These are phyloP conservation scores for Paxillus ammoniavirescens DNA, from an alignment of 768 basidiomycete genomes.

Conservation along the genomic window DNA sequence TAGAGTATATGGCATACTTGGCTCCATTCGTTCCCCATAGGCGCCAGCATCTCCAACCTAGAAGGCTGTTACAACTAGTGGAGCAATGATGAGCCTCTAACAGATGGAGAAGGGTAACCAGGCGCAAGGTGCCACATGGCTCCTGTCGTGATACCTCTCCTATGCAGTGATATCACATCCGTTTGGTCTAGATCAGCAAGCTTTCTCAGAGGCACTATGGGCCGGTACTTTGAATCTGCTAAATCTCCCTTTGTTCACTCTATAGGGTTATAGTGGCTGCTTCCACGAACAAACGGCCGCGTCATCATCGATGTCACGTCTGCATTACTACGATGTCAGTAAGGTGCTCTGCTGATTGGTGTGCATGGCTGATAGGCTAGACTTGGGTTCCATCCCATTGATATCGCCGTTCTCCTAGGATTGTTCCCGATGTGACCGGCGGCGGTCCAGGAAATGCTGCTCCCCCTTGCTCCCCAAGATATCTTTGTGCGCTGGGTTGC, in stretches of 20 bases:
- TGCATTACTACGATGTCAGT: conserved; percentile 11
- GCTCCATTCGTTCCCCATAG: conserved; percentile 7
- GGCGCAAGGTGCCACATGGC: conserved; percentile 10
- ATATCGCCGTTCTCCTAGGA: neutral
- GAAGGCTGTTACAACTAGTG: neutral
- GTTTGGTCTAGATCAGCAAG: neutral
- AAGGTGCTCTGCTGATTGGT: conserved; percentile 5
- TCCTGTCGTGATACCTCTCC: conserved; percentile 7
- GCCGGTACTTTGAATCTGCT: conserved; percentile 11
- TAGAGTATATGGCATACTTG: neutral
- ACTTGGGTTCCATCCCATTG: neutral
- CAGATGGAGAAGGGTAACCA: conserved; percentile 1
- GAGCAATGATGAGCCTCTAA: conserved; percentile 4
- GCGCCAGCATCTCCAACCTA: neutral
- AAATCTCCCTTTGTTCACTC: conserved; percentile 23
- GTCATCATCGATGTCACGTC: neutral
- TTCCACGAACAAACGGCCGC: conserved; percentile 10
- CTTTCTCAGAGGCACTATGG: neutral
- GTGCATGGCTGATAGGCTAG: conserved; percentile 5
- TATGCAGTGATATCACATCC: conserved; percentile 8
- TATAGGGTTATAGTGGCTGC: conserved; percentile 17
- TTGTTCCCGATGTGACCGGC: conserved; percentile 8
- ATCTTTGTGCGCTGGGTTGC: neutral
- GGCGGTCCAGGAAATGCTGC: neutral
- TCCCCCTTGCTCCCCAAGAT: too few species aligned